phyloP scores from a whole-genome alignment of 2,329 filamentous ascomycete species.

The Colletotrichum sp. region DNA sequence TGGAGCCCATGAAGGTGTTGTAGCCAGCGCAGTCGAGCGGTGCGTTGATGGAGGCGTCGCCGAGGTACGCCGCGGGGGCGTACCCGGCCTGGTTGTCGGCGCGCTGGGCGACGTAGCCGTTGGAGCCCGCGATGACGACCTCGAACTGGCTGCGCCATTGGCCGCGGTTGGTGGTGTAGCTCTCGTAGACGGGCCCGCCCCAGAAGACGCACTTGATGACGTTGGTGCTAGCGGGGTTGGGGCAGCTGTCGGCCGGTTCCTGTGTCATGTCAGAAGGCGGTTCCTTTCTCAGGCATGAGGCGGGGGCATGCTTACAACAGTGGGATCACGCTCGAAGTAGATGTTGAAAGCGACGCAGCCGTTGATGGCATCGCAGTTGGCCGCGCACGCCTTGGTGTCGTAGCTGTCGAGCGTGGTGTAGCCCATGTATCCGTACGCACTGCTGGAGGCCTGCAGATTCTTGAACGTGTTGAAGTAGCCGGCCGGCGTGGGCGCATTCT shows the following conservation, averaged over 20 bases:
- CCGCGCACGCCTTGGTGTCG: not conserved
- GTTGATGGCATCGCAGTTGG: not conserved
- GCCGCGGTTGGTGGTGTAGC: not conserved
- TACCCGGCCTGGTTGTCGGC: not conserved
- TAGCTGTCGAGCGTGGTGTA: not conserved
- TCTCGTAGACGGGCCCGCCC: not conserved
- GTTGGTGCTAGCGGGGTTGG: not conserved
- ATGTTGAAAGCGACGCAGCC: not conserved
- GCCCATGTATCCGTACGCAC: not conserved
- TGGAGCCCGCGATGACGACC: not conserved
- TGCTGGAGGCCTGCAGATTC: not conserved
- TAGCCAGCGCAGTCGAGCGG: not conserved
- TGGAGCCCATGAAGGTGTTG: not conserved
- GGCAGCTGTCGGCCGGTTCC: not conserved
- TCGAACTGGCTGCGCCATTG: not conserved
- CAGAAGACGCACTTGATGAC: not conserved
- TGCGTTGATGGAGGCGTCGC: not conserved
- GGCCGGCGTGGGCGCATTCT: not conserved
- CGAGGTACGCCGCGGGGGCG: not conserved
- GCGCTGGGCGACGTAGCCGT: not conserved
- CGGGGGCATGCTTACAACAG: not conserved
- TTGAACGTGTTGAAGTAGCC: not conserved
- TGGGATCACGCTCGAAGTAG: not conserved
- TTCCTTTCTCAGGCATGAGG: too few species aligned
- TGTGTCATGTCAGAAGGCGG: not conserved